A percentile compares a stretch with the other conserved stretches of the same genome.
Evolutionary conservation across 495 filamentous ascomycete genomes (phyloP).

Genomic region (Penicillium herquei): DNA sequence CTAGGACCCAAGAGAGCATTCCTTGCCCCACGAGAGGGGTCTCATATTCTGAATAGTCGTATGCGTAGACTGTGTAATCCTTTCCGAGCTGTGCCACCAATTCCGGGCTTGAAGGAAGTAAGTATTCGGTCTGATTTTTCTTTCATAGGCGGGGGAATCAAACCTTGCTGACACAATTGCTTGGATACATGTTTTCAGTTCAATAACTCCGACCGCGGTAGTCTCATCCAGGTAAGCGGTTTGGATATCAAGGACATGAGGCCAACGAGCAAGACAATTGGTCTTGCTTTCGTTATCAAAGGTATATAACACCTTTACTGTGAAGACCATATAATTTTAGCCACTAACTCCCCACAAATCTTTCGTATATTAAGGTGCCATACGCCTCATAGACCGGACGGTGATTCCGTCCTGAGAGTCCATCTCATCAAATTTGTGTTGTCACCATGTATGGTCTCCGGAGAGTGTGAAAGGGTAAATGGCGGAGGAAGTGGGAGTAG

Average conservation of each 20-base stretch:
- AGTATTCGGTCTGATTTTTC: slow-evolving; percentile 15
- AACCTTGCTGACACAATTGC: slow-evolving; percentile 75
- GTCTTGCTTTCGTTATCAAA: slow-evolving; percentile 89
- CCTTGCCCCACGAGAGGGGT: slow-evolving; percentile 92
- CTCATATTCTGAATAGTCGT: slow-evolving; percentile 93
- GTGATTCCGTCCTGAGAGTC: slow-evolving; percentile 52
- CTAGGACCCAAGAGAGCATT: slow-evolving; percentile 86
- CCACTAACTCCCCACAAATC: background rate
- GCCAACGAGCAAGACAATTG: slow-evolving; percentile 88
- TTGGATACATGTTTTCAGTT: slow-evolving; percentile 85
- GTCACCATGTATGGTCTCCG: slow-evolving; percentile 28
- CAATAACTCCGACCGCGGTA: slow-evolving; percentile 80
- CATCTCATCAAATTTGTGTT: slow-evolving; percentile 37
- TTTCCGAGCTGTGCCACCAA: slow-evolving; percentile 77
- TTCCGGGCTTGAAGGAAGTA: slow-evolving; percentile 65
- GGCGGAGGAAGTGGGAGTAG: background rate
- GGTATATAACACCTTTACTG: slow-evolving; percentile 91
- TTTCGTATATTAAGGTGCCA: slow-evolving; percentile 6
- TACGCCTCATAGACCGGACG: slow-evolving; percentile 57
- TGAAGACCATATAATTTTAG: background rate
- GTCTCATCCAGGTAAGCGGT: slow-evolving; percentile 75
- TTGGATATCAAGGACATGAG: slow-evolving; percentile 74
- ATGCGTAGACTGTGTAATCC: slow-evolving; percentile 95
- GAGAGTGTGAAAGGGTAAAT: slow-evolving; percentile 7
- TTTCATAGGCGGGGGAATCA: slow-evolving; percentile 14